Base-by-base conservation (phyloP, 352 stramenopile genomes). In the Globisporangium abappressorium region DNA sequence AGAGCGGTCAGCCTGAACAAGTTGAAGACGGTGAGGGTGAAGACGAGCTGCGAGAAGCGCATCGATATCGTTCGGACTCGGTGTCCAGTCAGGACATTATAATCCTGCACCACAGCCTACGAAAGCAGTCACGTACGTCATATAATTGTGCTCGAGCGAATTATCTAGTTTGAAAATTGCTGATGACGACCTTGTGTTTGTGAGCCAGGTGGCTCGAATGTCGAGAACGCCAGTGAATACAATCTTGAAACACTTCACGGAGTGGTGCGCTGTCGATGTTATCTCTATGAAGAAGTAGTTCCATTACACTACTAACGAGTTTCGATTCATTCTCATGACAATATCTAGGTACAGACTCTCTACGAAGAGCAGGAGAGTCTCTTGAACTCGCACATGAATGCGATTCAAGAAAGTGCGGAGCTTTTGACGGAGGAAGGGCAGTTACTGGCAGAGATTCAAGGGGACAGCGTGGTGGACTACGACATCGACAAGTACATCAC, bases 341-440 rank as follows among this genome's bases (percentile, higher is more conserved):
- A 18, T 5, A 2, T 9, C 22, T 64, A 91, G 71, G 90, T 98
- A 1, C 85, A 98, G 70, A 91, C 82, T 22, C 70, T 99, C 11
- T 98, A 98, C 64, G 96, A 99, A 77, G 90, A 99, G 64, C 96
- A 99, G 83, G 97, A 99, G 70, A 81, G 87, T 9, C 73, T 99
- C 38, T 76, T 99, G 51, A 98, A 98, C 62, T 75, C 93, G 20
- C 97, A 99, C 81, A 99, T 99, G 96, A 95, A 81, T 51, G 90
- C 93, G 36, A 98, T 98, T 68, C 92, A 99, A 82, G 94, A 99
- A 77, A 99, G 97, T 67, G 97, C 97, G 0, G 94, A 99, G 73
- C 82, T 99, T 22, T 75, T 99, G 14, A 98, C 96, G 1, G 92
- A 99, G 68, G 97, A 99, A 90, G 96, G 96, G 11, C 78, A 84